Conservation (phyloP, 2,329 filamentous ascomycete genomes). For the Macroventuria anomochaeta region DNA sequence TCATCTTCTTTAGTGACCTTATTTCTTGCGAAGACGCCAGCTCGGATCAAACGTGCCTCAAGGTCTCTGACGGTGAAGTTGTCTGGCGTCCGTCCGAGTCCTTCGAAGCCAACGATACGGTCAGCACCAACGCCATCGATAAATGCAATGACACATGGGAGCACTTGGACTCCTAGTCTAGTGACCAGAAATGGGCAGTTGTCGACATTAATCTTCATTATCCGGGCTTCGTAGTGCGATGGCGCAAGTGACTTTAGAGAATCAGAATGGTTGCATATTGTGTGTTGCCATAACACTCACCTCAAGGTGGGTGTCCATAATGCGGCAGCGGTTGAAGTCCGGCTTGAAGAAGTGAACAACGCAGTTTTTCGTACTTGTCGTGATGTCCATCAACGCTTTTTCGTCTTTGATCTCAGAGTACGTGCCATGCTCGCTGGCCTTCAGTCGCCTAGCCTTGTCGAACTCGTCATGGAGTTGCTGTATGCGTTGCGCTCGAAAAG, state of each 20-base stretch:
- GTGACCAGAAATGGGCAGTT: conserved; percentile 66
- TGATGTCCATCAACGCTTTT: conserved; percentile 65
- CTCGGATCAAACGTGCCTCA: conserved; percentile 59
- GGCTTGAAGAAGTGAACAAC: conserved; percentile 70
- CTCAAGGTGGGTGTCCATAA: conserved; percentile 67
- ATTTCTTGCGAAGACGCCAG: conserved; percentile 59
- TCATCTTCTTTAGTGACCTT: conserved; percentile 59
- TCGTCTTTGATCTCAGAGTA: conserved; percentile 65
- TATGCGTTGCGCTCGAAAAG: conserved; percentile 63
- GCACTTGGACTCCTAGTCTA: conserved; percentile 63
- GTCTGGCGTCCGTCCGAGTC: conserved; percentile 60
- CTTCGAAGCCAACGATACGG: conserved; percentile 65
- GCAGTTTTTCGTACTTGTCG: conserved; percentile 63
- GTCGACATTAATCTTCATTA: conserved; percentile 65
- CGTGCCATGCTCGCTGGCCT: conserved; percentile 58
- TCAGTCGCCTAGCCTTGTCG: conserved; percentile 59
- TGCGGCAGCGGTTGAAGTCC: conserved; percentile 66
- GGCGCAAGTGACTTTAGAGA: conserved; percentile 55
- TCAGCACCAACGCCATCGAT: conserved; percentile 62
- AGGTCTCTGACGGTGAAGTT: conserved; percentile 62
- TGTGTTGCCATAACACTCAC: conserved; percentile 29
- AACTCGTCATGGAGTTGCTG: conserved; percentile 65
- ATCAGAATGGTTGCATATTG: conserved; percentile 3
- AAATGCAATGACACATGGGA: conserved; percentile 66
- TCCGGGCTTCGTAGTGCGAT: conserved; percentile 65